A percentile compares a stretch with the other conserved stretches of the same genome.
phyloP scores from a whole-genome alignment of 2,329 filamentous ascomycete species.

The Spiromastix sp. region DNA sequence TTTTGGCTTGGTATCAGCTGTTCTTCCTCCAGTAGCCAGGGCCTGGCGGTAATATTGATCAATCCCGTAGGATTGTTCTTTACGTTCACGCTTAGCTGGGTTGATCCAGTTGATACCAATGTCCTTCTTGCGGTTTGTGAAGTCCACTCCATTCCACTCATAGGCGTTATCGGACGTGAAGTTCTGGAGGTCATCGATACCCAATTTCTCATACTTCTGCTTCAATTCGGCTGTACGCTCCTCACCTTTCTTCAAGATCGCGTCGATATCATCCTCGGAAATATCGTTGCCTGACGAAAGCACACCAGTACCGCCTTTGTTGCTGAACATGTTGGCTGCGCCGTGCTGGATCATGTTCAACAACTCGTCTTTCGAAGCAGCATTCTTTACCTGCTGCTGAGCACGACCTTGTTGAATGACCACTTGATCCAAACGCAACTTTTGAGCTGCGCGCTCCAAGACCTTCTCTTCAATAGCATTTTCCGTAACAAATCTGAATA shows the following conservation, averaged over 20 bases:
- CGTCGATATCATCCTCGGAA: constrained; percentile 84
- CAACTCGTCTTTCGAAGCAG: constrained; percentile 90
- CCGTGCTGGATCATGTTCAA: constrained; percentile 98
- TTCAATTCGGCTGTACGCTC: constrained; percentile 82
- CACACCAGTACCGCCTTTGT: constrained; percentile 54
- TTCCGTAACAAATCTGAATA: constrained; percentile 95
- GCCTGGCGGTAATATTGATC: constrained; percentile 97
- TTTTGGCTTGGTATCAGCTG: constrained; percentile 81
- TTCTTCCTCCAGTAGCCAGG: constrained; percentile 67
- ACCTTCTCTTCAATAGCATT: constrained; percentile 99
- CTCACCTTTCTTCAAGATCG: constrained; percentile 76
- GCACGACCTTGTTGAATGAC: constrained; percentile 96
- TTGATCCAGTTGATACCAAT: constrained; percentile 96
- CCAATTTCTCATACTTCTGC: constrained; percentile 90
- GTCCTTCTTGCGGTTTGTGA: constrained; percentile 83
- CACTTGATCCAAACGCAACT: constrained; percentile 87
- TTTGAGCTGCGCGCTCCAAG: constrained; percentile 89
- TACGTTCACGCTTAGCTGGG: constrained; percentile 93
- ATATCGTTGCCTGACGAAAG: constrained; percentile 53
- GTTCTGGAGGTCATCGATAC: constrained; percentile 93
- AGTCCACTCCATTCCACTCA: constrained; percentile 97
- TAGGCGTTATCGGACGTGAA: constrained; percentile 97
- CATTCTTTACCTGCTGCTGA: constrained; percentile 80
- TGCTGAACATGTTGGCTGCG: constrained; percentile 84
- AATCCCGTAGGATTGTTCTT: constrained; percentile 96